Conservation (phyloP, 1,139 yeast genomes). For the Tardiomyces digboiensis region DNA sequence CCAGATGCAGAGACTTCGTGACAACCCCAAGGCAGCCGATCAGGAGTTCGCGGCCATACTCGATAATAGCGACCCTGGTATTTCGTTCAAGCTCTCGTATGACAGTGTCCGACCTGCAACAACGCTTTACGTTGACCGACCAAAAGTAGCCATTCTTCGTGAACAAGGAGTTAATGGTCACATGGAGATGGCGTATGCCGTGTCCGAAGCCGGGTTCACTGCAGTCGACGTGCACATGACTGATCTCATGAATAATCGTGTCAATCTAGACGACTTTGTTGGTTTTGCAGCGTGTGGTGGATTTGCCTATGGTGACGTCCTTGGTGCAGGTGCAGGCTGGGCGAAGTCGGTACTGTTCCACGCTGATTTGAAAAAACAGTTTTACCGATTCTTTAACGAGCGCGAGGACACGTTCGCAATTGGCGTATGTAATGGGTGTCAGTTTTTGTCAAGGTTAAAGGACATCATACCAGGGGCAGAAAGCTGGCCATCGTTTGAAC, state of each 20-base stretch:
- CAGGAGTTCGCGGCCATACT: conserved; percentile 69
- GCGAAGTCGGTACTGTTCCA: conserved; percentile 95
- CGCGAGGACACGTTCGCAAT: conserved; percentile 94
- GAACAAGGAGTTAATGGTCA: conserved; percentile 99
- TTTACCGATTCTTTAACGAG: conserved; percentile 70
- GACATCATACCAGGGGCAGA: conserved; percentile 92
- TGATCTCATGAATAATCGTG: conserved; percentile 69
- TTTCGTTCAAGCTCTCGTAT: conserved; percentile 69
- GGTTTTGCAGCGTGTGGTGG: conserved; percentile 99
- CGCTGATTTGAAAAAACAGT: conserved; percentile 66
- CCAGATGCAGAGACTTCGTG: conserved; percentile 85
- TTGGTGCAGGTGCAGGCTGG: conserved; percentile 99
- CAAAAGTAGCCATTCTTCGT: conserved; percentile 92
- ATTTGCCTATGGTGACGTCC: conserved; percentile 96
- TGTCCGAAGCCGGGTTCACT: conserved; percentile 91
- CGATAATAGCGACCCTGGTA: conserved; percentile 88
- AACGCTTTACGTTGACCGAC: conserved; percentile 37
- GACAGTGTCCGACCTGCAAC: conserved; percentile 29
- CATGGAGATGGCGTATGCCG: conserved; percentile 98
- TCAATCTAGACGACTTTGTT: conserved; percentile 68
- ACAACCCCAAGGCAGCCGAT: conserved; percentile 83
- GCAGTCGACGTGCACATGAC: conserved; percentile 96
- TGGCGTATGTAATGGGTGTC: conserved; percentile 99
- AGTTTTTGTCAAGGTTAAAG: conserved; percentile 82
- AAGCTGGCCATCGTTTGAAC: conserved; percentile 94